Evolutionary conservation across 768 basidiomycete species (phyloP), one percentile per base, ranked within the genome.

Genomic region (Grammothele lineata): DNA sequence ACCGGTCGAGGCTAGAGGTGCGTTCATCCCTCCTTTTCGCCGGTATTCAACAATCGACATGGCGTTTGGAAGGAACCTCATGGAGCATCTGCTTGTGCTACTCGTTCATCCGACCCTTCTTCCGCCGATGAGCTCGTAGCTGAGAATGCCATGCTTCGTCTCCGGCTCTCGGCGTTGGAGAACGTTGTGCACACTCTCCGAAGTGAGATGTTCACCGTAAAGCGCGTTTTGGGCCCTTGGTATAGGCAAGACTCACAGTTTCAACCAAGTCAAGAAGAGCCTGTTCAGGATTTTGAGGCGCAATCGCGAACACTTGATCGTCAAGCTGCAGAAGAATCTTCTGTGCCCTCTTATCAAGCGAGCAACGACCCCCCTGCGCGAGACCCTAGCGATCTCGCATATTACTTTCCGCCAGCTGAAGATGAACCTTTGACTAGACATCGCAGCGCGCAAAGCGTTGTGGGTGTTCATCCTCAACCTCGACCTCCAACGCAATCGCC

Each of bases 191-290:
- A 74, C 24, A 62, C 63, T 4, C 66, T 81, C 58, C 72, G 71
- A 40, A 72, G 69, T 32, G 87, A 92, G 51, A 68, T 89, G 59
- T 67, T 70, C 9, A 65, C 66, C 7, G 70, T 80, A 25, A 78
- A 75, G 58, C 64, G 57, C n/a, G 77, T 75, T 5, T 62, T 92
- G 14, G 86, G 85, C 0, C 87, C 81, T 0, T 84, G 83, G 83
- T 80, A 72, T 57, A 61, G 67, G 19, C 62, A 70, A 19, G 70
- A 70, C 24, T 55, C 55, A 35, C 61, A 56, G 40, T 48, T 18
- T 54, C 53, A 41, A 26, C 18, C 41, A 40, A 37, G 47, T 40
- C 52, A 17, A 45, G 30, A 48, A 19, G 30, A 30, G 11, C 10
- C n/a, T 12, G 7, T 34, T 11, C 42, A 40, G 15, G 27, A 14